These are phyloP conservation scores for Aureobasidium pullulans DNA, from an alignment of 2,329 filamentous ascomycete species.

Conservation along the genomic window DNA sequence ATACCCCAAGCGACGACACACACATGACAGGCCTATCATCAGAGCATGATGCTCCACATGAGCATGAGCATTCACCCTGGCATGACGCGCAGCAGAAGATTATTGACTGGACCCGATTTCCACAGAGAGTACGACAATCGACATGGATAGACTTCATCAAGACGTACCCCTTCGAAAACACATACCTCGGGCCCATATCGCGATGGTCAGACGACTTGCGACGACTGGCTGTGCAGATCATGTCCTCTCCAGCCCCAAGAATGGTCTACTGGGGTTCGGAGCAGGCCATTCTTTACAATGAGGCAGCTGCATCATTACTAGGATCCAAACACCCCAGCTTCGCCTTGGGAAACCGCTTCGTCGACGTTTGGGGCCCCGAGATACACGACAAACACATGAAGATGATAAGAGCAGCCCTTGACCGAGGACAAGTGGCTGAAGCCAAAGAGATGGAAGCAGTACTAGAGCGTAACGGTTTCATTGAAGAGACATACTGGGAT, in stretches of 20 bases:
- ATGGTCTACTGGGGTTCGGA: constrained; percentile 25
- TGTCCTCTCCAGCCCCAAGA: constrained; percentile 24
- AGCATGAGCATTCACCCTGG: not conserved
- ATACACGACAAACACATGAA: constrained; percentile 11
- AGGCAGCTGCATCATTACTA: constrained; percentile 27
- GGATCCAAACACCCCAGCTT: constrained; percentile 22
- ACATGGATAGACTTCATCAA: constrained; percentile 18
- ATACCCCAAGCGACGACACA: not conserved
- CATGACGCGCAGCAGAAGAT: not conserved
- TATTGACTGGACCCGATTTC: constrained; percentile 9
- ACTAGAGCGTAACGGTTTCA: constrained; percentile 17
- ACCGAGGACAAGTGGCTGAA: not conserved
- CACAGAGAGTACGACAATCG: not conserved
- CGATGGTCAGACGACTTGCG: constrained; percentile 23
- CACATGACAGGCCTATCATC: not conserved
- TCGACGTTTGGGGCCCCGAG: constrained; percentile 13
- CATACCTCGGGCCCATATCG: constrained; percentile 23
- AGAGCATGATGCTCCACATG: not conserved
- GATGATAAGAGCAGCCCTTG: not conserved
- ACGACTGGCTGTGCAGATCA: constrained; percentile 21
- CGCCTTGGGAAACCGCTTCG: constrained; percentile 16
- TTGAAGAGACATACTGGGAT: constrained; percentile 26
- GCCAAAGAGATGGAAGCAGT: constrained; percentile 2
- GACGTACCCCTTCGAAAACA: constrained; percentile 25
- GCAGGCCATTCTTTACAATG: constrained; percentile 31